These are phyloP conservation scores for Tetracentron sinense DNA, from an alignment of 164 flowering plant genomes.

Conservation along the genomic window DNA sequence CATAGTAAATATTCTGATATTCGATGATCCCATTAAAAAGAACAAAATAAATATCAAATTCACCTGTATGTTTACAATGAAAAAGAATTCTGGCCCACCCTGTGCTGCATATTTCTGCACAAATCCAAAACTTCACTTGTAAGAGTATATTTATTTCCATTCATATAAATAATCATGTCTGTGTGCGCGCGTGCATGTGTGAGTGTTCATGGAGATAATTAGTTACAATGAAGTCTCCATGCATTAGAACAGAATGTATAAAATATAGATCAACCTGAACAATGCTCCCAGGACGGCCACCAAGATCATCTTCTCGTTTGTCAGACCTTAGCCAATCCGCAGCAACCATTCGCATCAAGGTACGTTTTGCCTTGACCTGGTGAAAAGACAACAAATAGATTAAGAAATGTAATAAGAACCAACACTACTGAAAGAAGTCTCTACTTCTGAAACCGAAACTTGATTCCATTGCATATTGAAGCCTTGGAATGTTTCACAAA, in stretches of 20 bases:
- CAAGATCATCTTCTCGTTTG: constrained; percentile 80
- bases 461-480: background rate
- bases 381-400: background rate
- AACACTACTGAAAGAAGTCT: background rate
- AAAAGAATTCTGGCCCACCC: constrained; percentile 85
- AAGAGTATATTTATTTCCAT: background rate
- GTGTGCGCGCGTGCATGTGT: background rate
- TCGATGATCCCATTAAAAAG: constrained; percentile 3
- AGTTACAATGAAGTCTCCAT: background rate
- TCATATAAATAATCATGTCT: background rate
- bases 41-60: background rate
- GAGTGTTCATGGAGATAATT: too few relatives aligned
- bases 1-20: background rate
- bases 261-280: constrained; percentile 53
- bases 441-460: background rate
- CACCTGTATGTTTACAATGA: constrained; percentile 86
- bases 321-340: constrained; percentile 88
- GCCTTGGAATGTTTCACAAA: background rate
- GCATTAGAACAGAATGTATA: background rate
- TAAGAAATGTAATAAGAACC: background rate
- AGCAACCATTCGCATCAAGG: constrained; percentile 82
- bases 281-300: constrained; percentile 65
- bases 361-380: constrained; percentile 65
- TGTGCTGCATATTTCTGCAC: constrained; percentile 70
- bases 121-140: constrained; percentile 11